These are phyloP conservation scores for Deuterostichococcus epilithicus DNA, from an alignment of 139 green algal species.

Conservation along the genomic window DNA sequence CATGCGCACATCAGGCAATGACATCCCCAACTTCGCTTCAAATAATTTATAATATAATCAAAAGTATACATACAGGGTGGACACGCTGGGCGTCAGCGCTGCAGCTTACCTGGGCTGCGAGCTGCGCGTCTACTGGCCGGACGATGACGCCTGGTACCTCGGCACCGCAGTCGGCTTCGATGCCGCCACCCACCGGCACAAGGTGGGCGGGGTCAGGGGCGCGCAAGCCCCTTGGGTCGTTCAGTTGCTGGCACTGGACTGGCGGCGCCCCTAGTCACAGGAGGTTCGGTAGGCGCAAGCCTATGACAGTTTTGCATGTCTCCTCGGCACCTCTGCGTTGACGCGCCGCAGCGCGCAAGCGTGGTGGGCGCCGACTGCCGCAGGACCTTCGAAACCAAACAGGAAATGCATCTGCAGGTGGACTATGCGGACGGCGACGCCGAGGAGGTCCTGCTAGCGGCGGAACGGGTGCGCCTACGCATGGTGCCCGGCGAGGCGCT, in stretches of 20 bases:
- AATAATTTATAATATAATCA: not conserved
- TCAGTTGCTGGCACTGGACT: too few species aligned
- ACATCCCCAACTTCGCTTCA: not conserved
- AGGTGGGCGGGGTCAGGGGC: too few species aligned
- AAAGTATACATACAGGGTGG: not conserved
- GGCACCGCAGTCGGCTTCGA: slow-evolving; percentile 36
- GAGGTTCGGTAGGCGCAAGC: too few species aligned
- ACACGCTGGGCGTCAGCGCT: slow-evolving; percentile 16
- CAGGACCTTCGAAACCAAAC: too few species aligned
- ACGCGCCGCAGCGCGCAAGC: too few species aligned
- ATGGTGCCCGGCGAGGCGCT: slow-evolving; percentile 38
- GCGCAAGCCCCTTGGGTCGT: too few species aligned
- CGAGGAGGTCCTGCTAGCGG: slow-evolving; percentile 40
- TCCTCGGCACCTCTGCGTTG: too few species aligned
- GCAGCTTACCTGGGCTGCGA: slow-evolving; percentile 37
- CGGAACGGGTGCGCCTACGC: slow-evolving; percentile 51
- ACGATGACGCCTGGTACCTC: slow-evolving; percentile 64
- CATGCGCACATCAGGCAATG: too few species aligned
- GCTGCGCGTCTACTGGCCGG: slow-evolving; percentile 55
- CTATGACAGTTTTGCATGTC: too few species aligned
- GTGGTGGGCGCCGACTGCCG: too few species aligned
- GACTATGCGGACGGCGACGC: slow-evolving; percentile 51
- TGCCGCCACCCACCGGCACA: slow-evolving; percentile 38
- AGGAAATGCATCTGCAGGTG: slow-evolving; percentile 26
- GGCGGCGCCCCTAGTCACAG: too few species aligned